Base-by-base conservation (phyloP, 73 alveolate species). In the Diophrys appendiculata region DNA sequence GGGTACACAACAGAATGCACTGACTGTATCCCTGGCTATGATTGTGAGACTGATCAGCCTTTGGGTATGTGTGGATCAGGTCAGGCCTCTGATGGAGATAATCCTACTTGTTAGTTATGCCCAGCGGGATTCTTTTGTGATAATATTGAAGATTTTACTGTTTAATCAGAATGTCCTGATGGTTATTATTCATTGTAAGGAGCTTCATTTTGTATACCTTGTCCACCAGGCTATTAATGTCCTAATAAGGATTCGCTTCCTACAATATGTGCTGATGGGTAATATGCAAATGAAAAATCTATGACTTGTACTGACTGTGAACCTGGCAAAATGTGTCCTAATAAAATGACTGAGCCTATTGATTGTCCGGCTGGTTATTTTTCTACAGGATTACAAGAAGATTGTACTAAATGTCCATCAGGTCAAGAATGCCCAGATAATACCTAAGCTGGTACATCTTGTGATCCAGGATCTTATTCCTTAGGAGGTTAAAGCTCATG, bases 391-490 rank as follows among this genome's bases (percentile, higher is more conserved):
- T 34, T 52, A 54, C 29, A 79, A 60, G 69, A 69, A 65, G 30
- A 31, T 30, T 33, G 84, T 31, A 33, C 80, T 31, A 52, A 52
- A 60, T 88, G 95, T 31, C 92, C 92, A 52, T 81, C 95, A 26
- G 92, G 86, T 0, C 54, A 56, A 43, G 84, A 84, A 69, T 88
- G 95, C 54, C 68, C 69, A 8, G 72, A 82, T 35, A 78, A 79
- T 29, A 35, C 95, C 11, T 34, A 78, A 24, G 87, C 70, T 24
- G 53, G 54, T 1, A 75, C 73, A 0, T 54, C 84, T 24, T 76
- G 90, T 31, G 80, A 79, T 29, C 5, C 75, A 13, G 84, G 90
- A 1, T 52, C 30, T 26, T 73, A 73, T 26, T 34, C 68, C 13
- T 52, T 73, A 11, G 11, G 22, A 13, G 65, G 65, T 22, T 22